Conservation (phyloP, 768 basidiomycete species). For the Rhizopogon roseolus region DNA sequence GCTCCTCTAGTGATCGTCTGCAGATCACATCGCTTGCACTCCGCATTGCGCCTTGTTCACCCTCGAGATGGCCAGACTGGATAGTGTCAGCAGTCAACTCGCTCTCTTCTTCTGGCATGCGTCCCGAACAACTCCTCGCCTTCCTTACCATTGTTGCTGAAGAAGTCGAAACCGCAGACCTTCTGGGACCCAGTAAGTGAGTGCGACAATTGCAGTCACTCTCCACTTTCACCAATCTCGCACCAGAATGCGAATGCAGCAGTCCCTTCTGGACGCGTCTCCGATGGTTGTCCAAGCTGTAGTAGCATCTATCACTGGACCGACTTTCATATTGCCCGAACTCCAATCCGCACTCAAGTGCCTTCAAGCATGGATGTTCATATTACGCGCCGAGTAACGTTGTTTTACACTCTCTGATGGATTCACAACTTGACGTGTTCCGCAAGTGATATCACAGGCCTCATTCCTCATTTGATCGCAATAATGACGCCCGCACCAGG, state of each 20-base stretch:
- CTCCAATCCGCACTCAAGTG: conserved; percentile 72
- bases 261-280: conserved; percentile 62
- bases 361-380: conserved; percentile 77
- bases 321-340: conserved; percentile 35
- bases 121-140: conserved; percentile 60
- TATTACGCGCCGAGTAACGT: conserved; percentile 61
- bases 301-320: conserved; percentile 45
- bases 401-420: not conserved
- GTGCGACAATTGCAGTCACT: conserved; percentile 19
- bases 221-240: conserved; percentile 5
- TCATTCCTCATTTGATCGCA: conserved; percentile 63
- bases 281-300: conserved; percentile 72
- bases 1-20: conserved; percentile 5
- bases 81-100: conserved; percentile 58
- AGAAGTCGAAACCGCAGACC: conserved; percentile 71
- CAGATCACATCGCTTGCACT: conserved; percentile 71
- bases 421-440: conserved; percentile 1
- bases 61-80: conserved; percentile 73
- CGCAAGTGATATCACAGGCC: conserved; percentile 59
- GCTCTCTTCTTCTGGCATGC: conserved; percentile 56
- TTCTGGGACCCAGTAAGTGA: conserved; percentile 70
- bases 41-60: conserved; percentile 55
- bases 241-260: conserved; percentile 55
- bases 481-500: conserved; percentile 30
- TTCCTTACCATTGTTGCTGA: conserved; percentile 83